Evolutionary conservation across 2,329 filamentous ascomycete genomes (phyloP).

Genomic region (Claviceps monticola): DNA sequence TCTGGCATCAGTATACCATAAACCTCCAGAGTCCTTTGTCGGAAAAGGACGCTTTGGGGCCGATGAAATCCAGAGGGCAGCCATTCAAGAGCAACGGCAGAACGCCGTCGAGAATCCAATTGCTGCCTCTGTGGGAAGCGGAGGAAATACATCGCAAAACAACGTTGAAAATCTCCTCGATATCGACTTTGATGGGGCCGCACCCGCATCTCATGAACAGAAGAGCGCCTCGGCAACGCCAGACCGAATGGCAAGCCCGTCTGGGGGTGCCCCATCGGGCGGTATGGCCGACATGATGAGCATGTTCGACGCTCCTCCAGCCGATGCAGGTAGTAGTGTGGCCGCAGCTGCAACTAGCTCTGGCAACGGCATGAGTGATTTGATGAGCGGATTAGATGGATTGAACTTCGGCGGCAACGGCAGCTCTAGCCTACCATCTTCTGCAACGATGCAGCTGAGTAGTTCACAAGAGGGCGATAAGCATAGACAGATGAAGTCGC

Average conservation of each 20-base stretch:
- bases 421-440: constrained; percentile 43
- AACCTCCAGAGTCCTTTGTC: constrained; percentile 94
- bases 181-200: constrained; percentile 88
- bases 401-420: constrained; percentile 54
- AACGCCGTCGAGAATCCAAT: constrained; percentile 90
- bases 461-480: constrained; percentile 15
- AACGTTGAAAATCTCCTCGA: constrained; percentile 93
- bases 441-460: constrained; percentile 44
- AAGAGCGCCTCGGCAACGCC: constrained; percentile 45
- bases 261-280: constrained; percentile 26
- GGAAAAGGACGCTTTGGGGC: constrained; percentile 89
- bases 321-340: constrained; percentile 26
- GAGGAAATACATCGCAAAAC: constrained; percentile 42
- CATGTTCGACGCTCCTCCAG: constrained; percentile 51
- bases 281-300: constrained; percentile 53
- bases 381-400: constrained; percentile 79
- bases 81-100: constrained; percentile 90
- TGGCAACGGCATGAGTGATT: constrained; percentile 60
- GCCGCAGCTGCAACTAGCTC: constrained; percentile 22
- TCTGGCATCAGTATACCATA: constrained; percentile 94
- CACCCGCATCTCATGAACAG: constrained; percentile 69
- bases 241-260: constrained; percentile 52
- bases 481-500: constrained; percentile 21
- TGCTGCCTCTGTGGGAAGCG: constrained; percentile 61
- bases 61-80: constrained; percentile 85